Evolutionary conservation across 2,329 filamentous ascomycete species (phyloP).

Genomic region (Penicillium sp.): DNA sequence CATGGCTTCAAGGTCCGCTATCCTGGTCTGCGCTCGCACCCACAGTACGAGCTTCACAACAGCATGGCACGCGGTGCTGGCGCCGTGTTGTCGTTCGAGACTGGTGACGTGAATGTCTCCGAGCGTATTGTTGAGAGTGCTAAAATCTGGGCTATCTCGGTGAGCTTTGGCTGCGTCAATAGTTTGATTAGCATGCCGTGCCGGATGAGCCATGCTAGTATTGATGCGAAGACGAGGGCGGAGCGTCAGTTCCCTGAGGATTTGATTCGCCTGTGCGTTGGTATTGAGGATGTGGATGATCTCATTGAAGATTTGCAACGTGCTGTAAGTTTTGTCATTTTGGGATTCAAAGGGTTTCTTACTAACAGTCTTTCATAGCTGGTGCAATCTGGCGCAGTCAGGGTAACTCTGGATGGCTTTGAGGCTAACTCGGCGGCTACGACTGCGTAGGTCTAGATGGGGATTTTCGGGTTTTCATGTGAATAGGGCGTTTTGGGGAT

Average conservation of each 20-base stretch:
- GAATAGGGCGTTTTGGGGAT: slow-evolving; percentile 17
- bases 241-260: slow-evolving; percentile 95
- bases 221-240: slow-evolving; percentile 87
- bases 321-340: slow-evolving; percentile 65
- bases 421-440: slow-evolving; percentile 51
- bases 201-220: slow-evolving; percentile 98
- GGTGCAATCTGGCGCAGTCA: slow-evolving; percentile 91
- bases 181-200: slow-evolving; percentile 99
- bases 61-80: slow-evolving; percentile 92
- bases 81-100: slow-evolving; percentile 94
- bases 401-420: slow-evolving; percentile 79
- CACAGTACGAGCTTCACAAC: slow-evolving; percentile 94
- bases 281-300: slow-evolving; percentile 90
- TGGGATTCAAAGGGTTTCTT: background rate
- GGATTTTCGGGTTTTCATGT: slow-evolving; percentile 1
- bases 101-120: slow-evolving; percentile 76
- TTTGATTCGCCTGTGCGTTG: slow-evolving; percentile 90
- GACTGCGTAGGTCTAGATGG: slow-evolving; percentile 3
- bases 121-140: slow-evolving; percentile 94
- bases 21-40: slow-evolving; percentile 88
- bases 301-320: slow-evolving; percentile 88
- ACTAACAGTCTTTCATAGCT: slow-evolving; percentile 53
- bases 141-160: slow-evolving; percentile 88
- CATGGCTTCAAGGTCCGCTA: slow-evolving; percentile 95
- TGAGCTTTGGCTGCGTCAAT: slow-evolving; percentile 98